Evolutionary conservation across 352 stramenopile species (phyloP).

Genomic region (Pythium rhizo-oryzae): DNA sequence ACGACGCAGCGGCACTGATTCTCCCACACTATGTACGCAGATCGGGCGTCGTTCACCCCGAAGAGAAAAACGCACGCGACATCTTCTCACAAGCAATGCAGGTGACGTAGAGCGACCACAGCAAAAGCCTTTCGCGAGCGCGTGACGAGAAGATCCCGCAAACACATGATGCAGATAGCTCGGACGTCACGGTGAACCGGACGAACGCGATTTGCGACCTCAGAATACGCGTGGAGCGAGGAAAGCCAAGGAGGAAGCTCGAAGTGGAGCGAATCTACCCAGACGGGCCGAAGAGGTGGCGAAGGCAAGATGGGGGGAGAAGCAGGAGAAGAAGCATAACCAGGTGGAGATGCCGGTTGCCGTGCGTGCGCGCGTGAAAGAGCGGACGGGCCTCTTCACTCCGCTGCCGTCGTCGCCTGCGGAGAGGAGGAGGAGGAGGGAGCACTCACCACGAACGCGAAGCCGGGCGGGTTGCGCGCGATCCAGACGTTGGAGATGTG

Average conservation of each 20-base stretch:
- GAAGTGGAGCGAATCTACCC: slow-evolving; percentile 1
- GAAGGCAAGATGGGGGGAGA: slow-evolving; percentile 1
- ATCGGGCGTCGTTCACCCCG: slow-evolving; percentile 2
- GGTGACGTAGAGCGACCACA: not conserved
- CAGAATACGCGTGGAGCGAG: slow-evolving; percentile 4
- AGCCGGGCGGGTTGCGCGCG: slow-evolving; percentile 83
- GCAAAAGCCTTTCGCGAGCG: slow-evolving; percentile 6
- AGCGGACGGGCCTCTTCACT: slow-evolving; percentile 6
- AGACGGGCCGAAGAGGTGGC: not conserved
- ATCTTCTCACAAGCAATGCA: slow-evolving; percentile 6
- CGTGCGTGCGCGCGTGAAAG: slow-evolving; percentile 4
- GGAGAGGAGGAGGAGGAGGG: slow-evolving; percentile 24
- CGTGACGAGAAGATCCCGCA: slow-evolving; percentile 10
- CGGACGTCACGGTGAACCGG: not conserved
- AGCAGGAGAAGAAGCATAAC: slow-evolving; percentile 15
- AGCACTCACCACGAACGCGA: slow-evolving; percentile 89
- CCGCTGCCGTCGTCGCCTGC: slow-evolving; percentile 25
- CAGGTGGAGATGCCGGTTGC: not conserved
- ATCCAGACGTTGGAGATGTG: slow-evolving; percentile 90
- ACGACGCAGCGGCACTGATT: not conserved
- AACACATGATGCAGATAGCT: slow-evolving; percentile 17
- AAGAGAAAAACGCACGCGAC: slow-evolving; percentile 4
- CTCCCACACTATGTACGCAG: slow-evolving; percentile 19
- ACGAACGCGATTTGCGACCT: not conserved
- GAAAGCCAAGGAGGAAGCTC: slow-evolving; percentile 3